Conservation (phyloP, 495 filamentous ascomycete species). For the Penicillium atrosanguineum region DNA sequence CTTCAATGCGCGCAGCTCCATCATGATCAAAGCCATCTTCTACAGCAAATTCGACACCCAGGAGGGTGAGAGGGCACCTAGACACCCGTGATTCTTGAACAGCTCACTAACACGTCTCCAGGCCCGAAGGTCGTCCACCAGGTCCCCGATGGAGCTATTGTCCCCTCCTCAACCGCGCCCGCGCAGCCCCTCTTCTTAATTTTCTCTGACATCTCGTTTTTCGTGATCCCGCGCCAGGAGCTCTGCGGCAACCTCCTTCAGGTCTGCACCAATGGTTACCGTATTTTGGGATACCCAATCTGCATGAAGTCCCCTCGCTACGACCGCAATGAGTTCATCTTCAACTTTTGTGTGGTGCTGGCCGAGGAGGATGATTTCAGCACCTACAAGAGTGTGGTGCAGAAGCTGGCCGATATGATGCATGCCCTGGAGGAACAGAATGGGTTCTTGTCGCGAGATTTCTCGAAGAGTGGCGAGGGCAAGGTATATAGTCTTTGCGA, state of each 20-base stretch:
- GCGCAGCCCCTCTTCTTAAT: constrained; percentile 66
- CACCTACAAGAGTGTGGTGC: constrained; percentile 77
- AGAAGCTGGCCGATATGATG: constrained; percentile 81
- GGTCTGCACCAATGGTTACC: constrained; percentile 71
- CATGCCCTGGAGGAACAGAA: constrained; percentile 84
- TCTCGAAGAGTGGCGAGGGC: constrained; percentile 49
- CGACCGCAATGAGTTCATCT: constrained; percentile 93
- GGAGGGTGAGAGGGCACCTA: constrained; percentile 58
- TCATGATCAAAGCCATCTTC: constrained; percentile 89
- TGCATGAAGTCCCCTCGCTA: constrained; percentile 75
- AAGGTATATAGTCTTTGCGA: constrained; percentile 82
- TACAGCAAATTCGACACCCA: constrained; percentile 89
- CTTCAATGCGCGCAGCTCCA: constrained; percentile 10
- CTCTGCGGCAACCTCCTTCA: constrained; percentile 83
- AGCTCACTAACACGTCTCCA: constrained; percentile 32
- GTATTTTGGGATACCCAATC: constrained; percentile 84
- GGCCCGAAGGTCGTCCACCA: constrained; percentile 69
- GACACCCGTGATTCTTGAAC: not conserved
- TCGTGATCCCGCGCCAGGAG: constrained; percentile 88
- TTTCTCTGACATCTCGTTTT: constrained; percentile 79
- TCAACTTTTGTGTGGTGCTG: constrained; percentile 91
- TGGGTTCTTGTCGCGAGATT: constrained; percentile 59
- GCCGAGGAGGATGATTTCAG: constrained; percentile 64
- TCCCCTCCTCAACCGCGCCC: constrained; percentile 51
- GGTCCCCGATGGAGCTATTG: constrained; percentile 67